Conservation (phyloP, 139 green algal genomes). For the Zygnema cylindricum region DNA sequence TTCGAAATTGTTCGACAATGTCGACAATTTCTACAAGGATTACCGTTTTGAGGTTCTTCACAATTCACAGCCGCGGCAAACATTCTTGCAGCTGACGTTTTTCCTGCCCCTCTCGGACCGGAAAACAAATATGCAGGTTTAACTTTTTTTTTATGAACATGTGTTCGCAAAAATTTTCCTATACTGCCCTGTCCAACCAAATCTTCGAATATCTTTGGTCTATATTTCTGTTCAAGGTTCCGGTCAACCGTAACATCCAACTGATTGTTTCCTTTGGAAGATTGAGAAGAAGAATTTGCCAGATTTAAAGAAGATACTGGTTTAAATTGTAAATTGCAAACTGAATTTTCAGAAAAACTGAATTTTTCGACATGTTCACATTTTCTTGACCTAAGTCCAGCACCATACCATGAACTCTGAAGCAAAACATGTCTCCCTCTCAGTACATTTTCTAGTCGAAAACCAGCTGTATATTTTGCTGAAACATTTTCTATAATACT, state of each 20-base stretch:
- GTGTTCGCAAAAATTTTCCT: neutral
- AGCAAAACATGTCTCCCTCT: too few species aligned
- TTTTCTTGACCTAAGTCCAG: too few species aligned
- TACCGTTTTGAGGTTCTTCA: neutral
- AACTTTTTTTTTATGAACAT: neutral
- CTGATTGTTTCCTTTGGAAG: too few species aligned
- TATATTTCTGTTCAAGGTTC: constrained; percentile 10
- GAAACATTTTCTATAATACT: too few species aligned
- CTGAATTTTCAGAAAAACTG: too few species aligned
- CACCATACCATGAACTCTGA: too few species aligned
- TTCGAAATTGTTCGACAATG: neutral
- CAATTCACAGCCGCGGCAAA: constrained; percentile 26
- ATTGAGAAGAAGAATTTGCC: too few species aligned
- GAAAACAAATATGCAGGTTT: constrained; percentile 26
- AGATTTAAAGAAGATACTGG: too few species aligned
- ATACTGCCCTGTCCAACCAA: constrained; percentile 11
- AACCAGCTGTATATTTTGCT: too few species aligned
- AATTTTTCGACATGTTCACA: too few species aligned
- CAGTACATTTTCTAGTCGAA: too few species aligned
- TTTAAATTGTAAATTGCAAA: too few species aligned
- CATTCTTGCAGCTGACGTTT: constrained; percentile 26
- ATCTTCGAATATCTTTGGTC: constrained; percentile 23
- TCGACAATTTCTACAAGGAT: neutral
- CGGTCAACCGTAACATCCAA: neutral
- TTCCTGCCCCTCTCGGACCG: neutral